A percentile compares a stretch with the other conserved stretches of the same genome.
Evolutionary conservation across 805 yeast genomes (phyloP).

Genomic region (Cyberlindnera petersonii): DNA sequence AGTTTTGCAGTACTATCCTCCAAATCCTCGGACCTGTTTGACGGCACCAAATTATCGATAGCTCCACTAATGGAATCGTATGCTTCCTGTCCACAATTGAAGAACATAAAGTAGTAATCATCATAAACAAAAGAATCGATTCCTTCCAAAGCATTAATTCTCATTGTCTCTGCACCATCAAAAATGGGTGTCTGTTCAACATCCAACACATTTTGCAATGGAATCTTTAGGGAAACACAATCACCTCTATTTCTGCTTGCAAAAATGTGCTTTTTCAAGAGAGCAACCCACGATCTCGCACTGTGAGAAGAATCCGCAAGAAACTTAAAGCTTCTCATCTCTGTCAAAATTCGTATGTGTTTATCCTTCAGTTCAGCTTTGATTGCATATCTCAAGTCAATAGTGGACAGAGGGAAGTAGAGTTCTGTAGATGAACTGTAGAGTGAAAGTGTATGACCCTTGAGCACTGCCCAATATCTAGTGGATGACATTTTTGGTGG

Average conservation of each 20-base stretch:
- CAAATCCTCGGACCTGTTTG: neutral
- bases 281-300: constrained; percentile 79
- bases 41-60: constrained; percentile 23
- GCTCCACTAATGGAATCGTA: constrained; percentile 37
- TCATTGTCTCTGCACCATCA: constrained; percentile 52
- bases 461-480: constrained; percentile 78
- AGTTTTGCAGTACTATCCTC: constrained; percentile 11
- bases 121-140: constrained; percentile 54
- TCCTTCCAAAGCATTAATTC: constrained; percentile 58
- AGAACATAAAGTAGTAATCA: constrained; percentile 66
- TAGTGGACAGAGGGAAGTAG: constrained; percentile 77
- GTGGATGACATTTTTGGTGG: constrained; percentile 29
- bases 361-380: constrained; percentile 44
- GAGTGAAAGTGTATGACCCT: constrained; percentile 63
- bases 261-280: constrained; percentile 72
- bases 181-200: constrained; percentile 53
- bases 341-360: constrained; percentile 51
- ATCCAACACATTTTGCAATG: constrained; percentile 62
- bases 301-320: constrained; percentile 67
- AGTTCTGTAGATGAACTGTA: constrained; percentile 70
- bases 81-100: constrained; percentile 46
- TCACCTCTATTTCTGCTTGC: constrained; percentile 65
- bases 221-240: constrained; percentile 74
- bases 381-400: constrained; percentile 64
- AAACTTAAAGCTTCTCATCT: constrained; percentile 55